phyloP scores from a whole-genome alignment of 257 asterid genomes.

The Scutellaria baicalensis region DNA sequence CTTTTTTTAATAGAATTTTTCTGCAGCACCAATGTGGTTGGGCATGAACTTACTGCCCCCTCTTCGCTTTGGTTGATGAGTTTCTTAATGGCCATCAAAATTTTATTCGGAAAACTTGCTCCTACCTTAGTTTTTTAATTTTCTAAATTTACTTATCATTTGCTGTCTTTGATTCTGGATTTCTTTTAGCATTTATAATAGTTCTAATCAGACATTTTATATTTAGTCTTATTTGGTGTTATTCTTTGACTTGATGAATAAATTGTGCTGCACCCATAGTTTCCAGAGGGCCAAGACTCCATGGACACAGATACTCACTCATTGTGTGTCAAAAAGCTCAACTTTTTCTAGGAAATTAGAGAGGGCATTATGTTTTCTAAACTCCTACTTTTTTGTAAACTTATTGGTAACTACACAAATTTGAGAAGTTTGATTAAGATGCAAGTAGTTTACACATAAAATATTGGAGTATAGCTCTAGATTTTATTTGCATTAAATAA shows the following conservation, averaged over 20 bases:
- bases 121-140: background rate
- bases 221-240: background rate
- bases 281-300: background rate
- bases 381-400: background rate
- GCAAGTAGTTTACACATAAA: background rate
- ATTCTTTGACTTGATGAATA: background rate
- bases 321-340: background rate
- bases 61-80: slow-evolving; percentile 2
- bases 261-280: background rate
- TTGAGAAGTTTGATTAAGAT: background rate
- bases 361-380: background rate
- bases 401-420: background rate
- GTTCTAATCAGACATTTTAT: background rate
- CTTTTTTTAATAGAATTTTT: background rate
- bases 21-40: background rate
- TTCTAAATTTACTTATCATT: background rate
- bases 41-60: background rate
- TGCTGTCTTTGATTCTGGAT: background rate
- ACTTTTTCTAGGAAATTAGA: background rate
- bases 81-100: background rate
- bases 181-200: background rate
- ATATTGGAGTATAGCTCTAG: background rate
- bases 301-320: background rate
- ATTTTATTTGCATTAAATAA: background rate
- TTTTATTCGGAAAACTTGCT: background rate